A percentile compares a stretch with the other conserved stretches of the same genome.
phyloP scores from a whole-genome alignment of 2,329 filamentous ascomycete species.

The Pochonia chlamydosporia region DNA sequence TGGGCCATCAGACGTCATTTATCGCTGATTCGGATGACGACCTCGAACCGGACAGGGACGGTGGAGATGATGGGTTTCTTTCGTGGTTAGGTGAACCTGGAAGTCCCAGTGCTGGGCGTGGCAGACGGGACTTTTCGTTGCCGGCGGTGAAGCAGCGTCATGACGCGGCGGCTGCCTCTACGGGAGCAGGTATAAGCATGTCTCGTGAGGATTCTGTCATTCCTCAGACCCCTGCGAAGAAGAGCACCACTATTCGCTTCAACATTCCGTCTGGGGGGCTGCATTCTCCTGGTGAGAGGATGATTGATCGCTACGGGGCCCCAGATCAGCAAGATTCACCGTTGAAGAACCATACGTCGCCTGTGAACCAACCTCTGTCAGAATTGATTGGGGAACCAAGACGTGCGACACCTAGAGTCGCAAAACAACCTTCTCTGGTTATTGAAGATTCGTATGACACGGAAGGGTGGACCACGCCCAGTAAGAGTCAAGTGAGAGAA shows the following conservation, averaged over 20 bases:
- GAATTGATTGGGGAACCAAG: slow-evolving; percentile 15
- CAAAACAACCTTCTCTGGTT: slow-evolving; percentile 24
- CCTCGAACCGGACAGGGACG: slow-evolving; percentile 15
- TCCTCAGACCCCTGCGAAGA: slow-evolving; percentile 36
- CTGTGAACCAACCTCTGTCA: slow-evolving; percentile 15
- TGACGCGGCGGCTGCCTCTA: not conserved
- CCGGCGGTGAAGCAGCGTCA: not conserved
- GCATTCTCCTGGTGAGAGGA: slow-evolving; percentile 34
- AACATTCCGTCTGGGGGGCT: slow-evolving; percentile 37
- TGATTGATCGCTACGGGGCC: slow-evolving; percentile 33
- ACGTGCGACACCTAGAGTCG: slow-evolving; percentile 13
- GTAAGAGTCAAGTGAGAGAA: slow-evolving; percentile 13
- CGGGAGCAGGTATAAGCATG: not conserved
- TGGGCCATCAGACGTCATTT: slow-evolving; percentile 18
- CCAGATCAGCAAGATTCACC: slow-evolving; percentile 29
- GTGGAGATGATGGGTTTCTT: slow-evolving; percentile 21
- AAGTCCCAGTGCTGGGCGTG: slow-evolving; percentile 20
- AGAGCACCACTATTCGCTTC: slow-evolving; percentile 17
- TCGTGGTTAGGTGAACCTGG: slow-evolving; percentile 25
- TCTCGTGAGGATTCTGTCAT: slow-evolving; percentile 28
- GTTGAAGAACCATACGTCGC: slow-evolving; percentile 28
- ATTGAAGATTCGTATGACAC: slow-evolving; percentile 41
- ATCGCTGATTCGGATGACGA: slow-evolving; percentile 36
- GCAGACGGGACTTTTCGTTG: not conserved
- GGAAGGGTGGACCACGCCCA: slow-evolving; percentile 23